Conservation (phyloP, 129 eudicot genomes). For the Heracleum sosnowskyi region DNA sequence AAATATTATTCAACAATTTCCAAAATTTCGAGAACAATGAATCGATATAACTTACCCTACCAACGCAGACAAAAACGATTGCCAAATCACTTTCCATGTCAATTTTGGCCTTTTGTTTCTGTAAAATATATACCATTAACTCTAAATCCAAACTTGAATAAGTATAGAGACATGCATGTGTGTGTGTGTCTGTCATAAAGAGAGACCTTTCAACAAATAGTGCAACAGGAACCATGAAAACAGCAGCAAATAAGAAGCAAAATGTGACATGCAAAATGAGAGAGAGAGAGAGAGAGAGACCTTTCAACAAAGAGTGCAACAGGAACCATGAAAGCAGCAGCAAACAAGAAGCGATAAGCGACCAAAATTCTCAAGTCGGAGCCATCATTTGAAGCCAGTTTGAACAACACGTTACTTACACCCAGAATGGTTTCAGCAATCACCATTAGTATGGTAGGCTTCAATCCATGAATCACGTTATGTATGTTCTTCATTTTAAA, state of each 20-base stretch:
- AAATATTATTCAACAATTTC: too few species aligned
- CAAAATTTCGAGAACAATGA: background rate
- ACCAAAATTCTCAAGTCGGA: background rate
- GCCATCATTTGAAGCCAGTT: conserved; percentile 1
- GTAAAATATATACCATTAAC: background rate
- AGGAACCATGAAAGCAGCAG: background rate
- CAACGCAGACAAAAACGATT: conserved; percentile 13
- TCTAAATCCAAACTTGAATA: too few species aligned
- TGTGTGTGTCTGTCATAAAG: too few species aligned
- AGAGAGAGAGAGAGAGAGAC: too few species aligned
- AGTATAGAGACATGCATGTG: too few species aligned
- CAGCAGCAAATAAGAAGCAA: background rate
- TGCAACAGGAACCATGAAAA: background rate
- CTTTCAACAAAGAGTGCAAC: background rate
- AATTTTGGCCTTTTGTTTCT: conserved; percentile 23
- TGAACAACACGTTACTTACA: background rate
- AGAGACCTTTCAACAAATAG: background rate
- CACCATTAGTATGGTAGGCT: background rate
- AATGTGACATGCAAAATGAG: too few species aligned
- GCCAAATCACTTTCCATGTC: conserved; percentile 18
- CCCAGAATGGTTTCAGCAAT: background rate
- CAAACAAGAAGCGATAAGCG: background rate
- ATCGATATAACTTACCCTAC: conserved; percentile 8
- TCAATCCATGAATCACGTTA: background rate
- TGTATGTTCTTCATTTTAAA: background rate